A percentile compares a stretch with the other conserved stretches of the same genome.
These are phyloP conservation scores for Xylariaceae sp. DNA, from an alignment of 2,329 filamentous ascomycete genomes.

Conservation along the genomic window DNA sequence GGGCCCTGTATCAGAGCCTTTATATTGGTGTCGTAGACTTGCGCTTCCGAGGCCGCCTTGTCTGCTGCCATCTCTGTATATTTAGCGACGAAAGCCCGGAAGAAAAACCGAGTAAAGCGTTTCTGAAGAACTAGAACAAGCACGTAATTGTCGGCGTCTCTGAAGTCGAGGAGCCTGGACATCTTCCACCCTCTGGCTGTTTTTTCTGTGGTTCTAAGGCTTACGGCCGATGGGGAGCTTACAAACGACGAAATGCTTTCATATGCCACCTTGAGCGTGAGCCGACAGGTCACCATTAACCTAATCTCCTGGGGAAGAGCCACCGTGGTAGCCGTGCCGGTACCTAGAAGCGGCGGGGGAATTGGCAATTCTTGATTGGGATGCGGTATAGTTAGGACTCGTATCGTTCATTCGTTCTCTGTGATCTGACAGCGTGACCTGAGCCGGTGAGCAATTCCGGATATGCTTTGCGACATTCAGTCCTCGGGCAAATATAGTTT, in stretches of 20 bases:
- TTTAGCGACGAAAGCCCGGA: neutral
- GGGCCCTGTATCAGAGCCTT: neutral
- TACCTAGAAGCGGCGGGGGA: neutral
- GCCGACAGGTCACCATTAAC: neutral
- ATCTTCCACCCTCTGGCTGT: no score
- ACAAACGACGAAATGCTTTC: neutral
- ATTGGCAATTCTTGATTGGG: slow-evolving; percentile 9
- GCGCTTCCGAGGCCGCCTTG: neutral
- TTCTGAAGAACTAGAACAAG: slow-evolving; percentile 3
- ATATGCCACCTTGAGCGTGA: neutral
- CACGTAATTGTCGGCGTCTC: neutral
- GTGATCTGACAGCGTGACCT: neutral
- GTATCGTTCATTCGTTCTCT: neutral
- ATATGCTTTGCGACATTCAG: neutral
- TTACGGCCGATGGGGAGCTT: neutral
- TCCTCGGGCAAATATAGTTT: slow-evolving; percentile 6
- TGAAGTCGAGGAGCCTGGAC: slow-evolving; percentile 1
- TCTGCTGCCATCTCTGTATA: neutral
- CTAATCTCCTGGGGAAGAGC: neutral
- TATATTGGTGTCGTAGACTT: neutral
- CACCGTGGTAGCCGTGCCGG: neutral
- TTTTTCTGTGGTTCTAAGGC: no score
- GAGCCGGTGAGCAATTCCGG: neutral
- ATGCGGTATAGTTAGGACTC: neutral
- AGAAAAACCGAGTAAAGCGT: neutral